Conservation (phyloP, 2,329 filamentous ascomycete species). For the Leptodontidium sp. region DNA sequence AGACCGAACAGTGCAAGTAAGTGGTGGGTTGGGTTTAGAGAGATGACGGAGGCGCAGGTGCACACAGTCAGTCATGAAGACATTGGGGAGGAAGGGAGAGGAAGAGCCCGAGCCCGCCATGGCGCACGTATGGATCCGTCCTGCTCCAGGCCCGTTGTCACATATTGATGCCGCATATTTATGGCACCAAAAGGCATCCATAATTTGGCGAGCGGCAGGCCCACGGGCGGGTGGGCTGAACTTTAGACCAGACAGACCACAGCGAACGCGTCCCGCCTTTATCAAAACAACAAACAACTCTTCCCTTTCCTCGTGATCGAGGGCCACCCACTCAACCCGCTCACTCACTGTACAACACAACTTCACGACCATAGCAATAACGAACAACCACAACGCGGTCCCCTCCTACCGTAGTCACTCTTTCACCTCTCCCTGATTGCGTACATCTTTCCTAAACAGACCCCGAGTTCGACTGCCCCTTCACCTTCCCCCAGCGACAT, state of each 20-base stretch:
- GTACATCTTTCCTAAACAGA: not conserved
- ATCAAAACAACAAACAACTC: slow-evolving; percentile 11
- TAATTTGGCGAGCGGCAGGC: no score
- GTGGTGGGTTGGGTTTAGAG: not conserved
- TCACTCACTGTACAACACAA: slow-evolving; percentile 11
- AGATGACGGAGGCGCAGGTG: not conserved
- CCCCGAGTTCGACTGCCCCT: not conserved
- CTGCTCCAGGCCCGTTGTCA: not conserved
- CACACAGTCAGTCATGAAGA: no score
- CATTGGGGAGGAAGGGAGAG: not conserved
- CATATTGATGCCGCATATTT: not conserved
- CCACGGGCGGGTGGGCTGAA: not conserved
- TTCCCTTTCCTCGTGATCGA: no score
- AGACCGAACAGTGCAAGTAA: not conserved
- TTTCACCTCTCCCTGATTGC: slow-evolving; percentile 3
- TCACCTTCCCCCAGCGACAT: not conserved
- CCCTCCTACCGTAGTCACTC: slow-evolving; percentile 20
- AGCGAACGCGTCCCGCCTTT: not conserved
- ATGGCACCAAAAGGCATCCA: not conserved
- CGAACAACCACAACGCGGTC: slow-evolving; percentile 13
- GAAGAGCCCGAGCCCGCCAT: not conserved
- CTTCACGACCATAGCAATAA: not conserved
- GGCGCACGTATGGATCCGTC: not conserved
- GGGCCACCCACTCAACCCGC: not conserved
- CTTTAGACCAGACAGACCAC: slow-evolving; percentile 7